Conservation (phyloP, 495 filamentous ascomycete genomes). For the Neurospora hispaniola region DNA sequence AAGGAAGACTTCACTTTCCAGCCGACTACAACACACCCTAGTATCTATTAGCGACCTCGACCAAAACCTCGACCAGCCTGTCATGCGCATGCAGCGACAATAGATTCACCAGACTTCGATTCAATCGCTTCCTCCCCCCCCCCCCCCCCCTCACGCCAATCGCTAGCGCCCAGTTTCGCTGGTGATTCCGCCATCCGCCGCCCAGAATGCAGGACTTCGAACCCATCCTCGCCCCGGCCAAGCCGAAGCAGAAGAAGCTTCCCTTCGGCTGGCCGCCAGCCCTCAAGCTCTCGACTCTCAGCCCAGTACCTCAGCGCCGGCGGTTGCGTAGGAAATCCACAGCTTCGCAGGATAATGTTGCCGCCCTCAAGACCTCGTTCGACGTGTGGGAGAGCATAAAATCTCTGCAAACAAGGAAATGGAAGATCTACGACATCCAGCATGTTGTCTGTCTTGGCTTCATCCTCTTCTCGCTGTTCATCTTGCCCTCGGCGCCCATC, state of each 20-base stretch:
- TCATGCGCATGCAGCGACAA: slow-evolving; percentile 20
- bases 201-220: slow-evolving; percentile 19
- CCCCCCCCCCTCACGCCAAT: background rate
- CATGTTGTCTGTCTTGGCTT: slow-evolving; percentile 64
- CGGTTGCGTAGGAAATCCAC: slow-evolving; percentile 62
- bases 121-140: background rate
- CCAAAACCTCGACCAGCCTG: background rate
- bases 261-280: slow-evolving; percentile 19
- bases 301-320: slow-evolving; percentile 59
- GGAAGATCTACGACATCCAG: slow-evolving; percentile 80
- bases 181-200: background rate
- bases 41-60: background rate
- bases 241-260: slow-evolving; percentile 18
- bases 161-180: background rate
- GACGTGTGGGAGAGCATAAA: slow-evolving; percentile 62
- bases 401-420: slow-evolving; percentile 61
- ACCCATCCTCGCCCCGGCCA: slow-evolving; percentile 14
- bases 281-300: slow-evolving; percentile 22
- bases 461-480: slow-evolving; percentile 68
- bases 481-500: slow-evolving; percentile 66
- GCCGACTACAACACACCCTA: background rate
- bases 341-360: slow-evolving; percentile 44
- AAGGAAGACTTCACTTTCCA: background rate
- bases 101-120: slow-evolving; percentile 6
- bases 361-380: slow-evolving; percentile 72